Evolutionary conservation across 169 alveolate genomes (phyloP), one percentile per base, ranked within the genome.

Genomic region (Ichthyophthirius multifiliis): DNA sequence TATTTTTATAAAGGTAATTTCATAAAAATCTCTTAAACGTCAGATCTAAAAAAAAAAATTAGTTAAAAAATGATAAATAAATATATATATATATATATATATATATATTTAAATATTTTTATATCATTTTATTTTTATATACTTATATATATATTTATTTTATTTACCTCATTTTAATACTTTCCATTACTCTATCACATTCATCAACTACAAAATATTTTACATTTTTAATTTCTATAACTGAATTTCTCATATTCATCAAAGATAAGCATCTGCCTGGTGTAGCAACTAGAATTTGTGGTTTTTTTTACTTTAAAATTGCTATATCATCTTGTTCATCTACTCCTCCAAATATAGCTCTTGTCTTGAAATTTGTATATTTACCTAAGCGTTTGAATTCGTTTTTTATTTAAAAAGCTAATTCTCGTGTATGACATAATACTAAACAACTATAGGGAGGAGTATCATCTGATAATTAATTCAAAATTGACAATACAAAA

Each of bases 181-280:
- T 98, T 87, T 97, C 99, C 74, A 99, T 96, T 95, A 99, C 98
- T 90, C 98, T 98, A 87, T 99, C 99, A 89, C 99, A 99, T 90
- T 99, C 99, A 86, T 99, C 99, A 74, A 99, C 94, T 44, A 99
- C 99, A 85, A 99, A 99, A 86, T 95, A 98, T 92, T 97, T 96
- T 15, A 98, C 89, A 64, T 97, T 93, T 71, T 95, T 97, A 84
- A 98, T 90, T 82, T 95, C 94, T 46, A 99, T 55, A 7, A 55
- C 71, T 27, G 71, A 87, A 75, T 95, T 96, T 90, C 97, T 96
- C 74, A 94, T 97, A 82, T 95, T 92, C 16, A 96, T 95, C 18
- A 99, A 95, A 20, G 99, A 99, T 35, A 97, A 92, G 35, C 98
- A 94, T 64, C 99, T 96, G 15, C 99, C 99, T n/a, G 99, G 99